Base-by-base conservation (phyloP, 371 early-diverging fungal genomes). In the Dipsacomyces acuminosporus region DNA sequence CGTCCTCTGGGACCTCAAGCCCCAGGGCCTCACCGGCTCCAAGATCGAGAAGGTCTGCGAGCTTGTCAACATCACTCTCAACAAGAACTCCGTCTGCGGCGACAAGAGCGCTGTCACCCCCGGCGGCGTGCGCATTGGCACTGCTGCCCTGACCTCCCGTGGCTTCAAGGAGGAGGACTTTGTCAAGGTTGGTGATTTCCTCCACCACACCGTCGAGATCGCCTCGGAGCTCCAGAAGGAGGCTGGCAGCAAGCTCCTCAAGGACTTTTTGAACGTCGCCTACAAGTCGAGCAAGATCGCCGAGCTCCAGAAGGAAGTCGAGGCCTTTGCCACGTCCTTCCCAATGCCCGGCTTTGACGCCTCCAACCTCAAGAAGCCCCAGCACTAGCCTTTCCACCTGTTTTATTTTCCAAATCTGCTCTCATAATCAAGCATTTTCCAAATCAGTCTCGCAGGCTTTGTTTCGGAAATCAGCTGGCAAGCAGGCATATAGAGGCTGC, bases 41-140 rank as follows among this genome's bases (percentile, higher is more conserved):
- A 90, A 90, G 78, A 77, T 90, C 41, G 92, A 97, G 79, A 96
- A 92, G 77, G 84, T 98, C 46, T 97, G 99, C 80, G 99, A 99
- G 63, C 80, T 86, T 73, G 90, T 85, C 58, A 79, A 78, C 65
- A 91, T 96, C 66, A 89, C 90, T 19, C 76, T 93, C 56, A 96
- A 96, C 85, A 95, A 94, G 78, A 96, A 96, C 81, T 85, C 93
- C 30, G 85, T 96, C 56, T 88, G 84, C 56, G 90, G 90, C 64
- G 94, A 96, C 71, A 84, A 82, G 59, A 88, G 85, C 63, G 91
- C 93, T 20, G 77, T 93, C 26, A 86, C 85, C 26, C 96, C 96
- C 53, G 94, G 95, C 53, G 96, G 94, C 73, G 88, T 87, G 56
- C 88, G 96, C 69, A 71, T 95, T 30, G 96, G 96, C 56, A 80